phyloP scores from a whole-genome alignment of 179 eudicot species.

The Vitellaria paradoxa region DNA sequence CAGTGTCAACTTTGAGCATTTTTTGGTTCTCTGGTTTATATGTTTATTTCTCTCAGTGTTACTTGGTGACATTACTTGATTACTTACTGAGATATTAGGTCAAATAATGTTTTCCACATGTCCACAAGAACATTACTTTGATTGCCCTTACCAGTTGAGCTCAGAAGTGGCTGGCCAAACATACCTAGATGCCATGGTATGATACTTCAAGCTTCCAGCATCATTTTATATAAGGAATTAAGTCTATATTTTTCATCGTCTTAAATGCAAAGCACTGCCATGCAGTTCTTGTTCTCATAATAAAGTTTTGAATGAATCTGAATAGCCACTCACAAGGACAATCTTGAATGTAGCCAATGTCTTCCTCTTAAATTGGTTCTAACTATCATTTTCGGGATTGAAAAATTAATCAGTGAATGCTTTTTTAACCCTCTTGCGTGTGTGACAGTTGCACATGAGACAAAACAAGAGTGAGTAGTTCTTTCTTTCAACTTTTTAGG shows the following conservation, averaged over 20 bases:
- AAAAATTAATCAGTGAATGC: not conserved
- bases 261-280: not conserved
- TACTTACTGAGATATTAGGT: constrained; percentile 46
- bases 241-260: not conserved
- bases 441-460: no score
- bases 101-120: constrained; percentile 68
- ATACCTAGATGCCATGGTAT: constrained; percentile 76
- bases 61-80: not conserved
- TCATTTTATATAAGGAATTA: not conserved
- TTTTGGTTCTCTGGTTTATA: not conserved
- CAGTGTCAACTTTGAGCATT: not conserved
- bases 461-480: no score
- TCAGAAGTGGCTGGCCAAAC: constrained; percentile 79
- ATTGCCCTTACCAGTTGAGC: constrained; percentile 93
- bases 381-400: not conserved
- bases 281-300: not conserved
- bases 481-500: no score
- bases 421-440: no score
- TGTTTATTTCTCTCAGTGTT: not conserved
- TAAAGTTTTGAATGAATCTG: not conserved
- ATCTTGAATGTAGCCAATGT: not conserved
- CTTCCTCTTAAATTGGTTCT: not conserved
- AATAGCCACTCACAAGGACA: not conserved
- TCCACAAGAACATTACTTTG: constrained; percentile 93
- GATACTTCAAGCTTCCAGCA: constrained; percentile 11